Percentiles rank a stretch among this genome's conserved stretches.
Conservation (phyloP, 2,329 filamentous ascomycete species). For the Ascochyta viciae-villosae region DNA sequence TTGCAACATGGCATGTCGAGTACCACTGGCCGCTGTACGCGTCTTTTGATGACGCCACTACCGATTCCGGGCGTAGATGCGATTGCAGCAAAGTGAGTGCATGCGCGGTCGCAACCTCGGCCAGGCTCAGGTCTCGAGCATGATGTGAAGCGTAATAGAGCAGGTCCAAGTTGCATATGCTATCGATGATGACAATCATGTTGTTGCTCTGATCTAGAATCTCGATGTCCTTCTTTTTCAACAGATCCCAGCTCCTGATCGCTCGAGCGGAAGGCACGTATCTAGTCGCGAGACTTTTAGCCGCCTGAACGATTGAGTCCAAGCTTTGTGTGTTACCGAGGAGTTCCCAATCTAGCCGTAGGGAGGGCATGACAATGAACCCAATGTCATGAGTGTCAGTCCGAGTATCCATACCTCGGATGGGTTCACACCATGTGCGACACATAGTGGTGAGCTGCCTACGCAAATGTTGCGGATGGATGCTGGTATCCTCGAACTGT, state of each 20-base stretch:
- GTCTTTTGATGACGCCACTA: conserved; percentile 5
- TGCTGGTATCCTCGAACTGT: conserved; percentile 9
- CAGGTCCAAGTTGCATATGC: conserved; percentile 48
- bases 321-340: conserved; percentile 48
- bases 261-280: conserved; percentile 46
- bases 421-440: conserved; percentile 50
- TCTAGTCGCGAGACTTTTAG: conserved; percentile 49
- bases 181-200: conserved; percentile 54
- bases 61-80: conserved; percentile 51
- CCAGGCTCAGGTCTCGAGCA: conserved; percentile 44
- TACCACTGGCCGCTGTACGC: conserved; percentile 28
- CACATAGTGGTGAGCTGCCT: conserved; percentile 18
- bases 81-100: conserved; percentile 50
- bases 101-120: conserved; percentile 49
- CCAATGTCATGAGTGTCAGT: conserved; percentile 53
- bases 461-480: conserved; percentile 8
- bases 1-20: conserved; percentile 51
- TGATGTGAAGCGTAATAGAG: conserved; percentile 51
- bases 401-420: conserved; percentile 45
- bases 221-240: conserved; percentile 50
- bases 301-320: conserved; percentile 44
- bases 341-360: conserved; percentile 50
- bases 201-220: conserved; percentile 48
- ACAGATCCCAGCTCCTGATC: conserved; percentile 56
- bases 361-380: conserved; percentile 55